A percentile compares a stretch with the other conserved stretches of the same genome.
These are phyloP conservation scores for Puccinia novopanici DNA, from an alignment of 1,284 basidiomycete genomes.

Conservation along the genomic window DNA sequence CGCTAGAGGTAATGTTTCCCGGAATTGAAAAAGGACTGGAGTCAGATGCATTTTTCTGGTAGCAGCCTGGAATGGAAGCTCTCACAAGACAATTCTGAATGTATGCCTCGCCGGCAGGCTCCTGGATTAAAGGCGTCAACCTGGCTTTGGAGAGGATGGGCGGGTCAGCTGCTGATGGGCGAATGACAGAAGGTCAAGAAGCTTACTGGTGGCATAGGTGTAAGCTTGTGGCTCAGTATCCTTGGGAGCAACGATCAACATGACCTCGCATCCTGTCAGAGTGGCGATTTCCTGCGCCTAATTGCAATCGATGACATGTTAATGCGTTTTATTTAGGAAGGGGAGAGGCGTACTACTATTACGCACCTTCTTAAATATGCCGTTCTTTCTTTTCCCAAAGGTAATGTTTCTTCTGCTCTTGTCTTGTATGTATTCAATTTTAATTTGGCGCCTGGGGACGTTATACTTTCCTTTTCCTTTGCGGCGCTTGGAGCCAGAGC, in stretches of 20 bases:
- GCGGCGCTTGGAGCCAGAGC: conserved; percentile 42
- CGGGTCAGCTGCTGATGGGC: not conserved
- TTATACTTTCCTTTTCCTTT: conserved; percentile 33
- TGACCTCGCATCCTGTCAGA: conserved; percentile 48
- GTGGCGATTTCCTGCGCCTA: conserved; percentile 41
- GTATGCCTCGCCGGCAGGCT: conserved; percentile 36
- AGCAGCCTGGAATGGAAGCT: too few species aligned
- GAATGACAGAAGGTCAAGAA: not conserved
- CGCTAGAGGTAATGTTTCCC: conserved; percentile 22
- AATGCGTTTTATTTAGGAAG: not conserved
- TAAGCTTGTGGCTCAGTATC: conserved; percentile 38
- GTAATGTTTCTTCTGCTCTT: conserved; percentile 50
- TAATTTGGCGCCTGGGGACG: conserved; percentile 43
- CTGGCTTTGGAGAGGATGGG: conserved; percentile 8
- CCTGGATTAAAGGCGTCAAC: conserved; percentile 28
- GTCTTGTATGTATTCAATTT: conserved; percentile 51
- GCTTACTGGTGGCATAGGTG: conserved; percentile 47
- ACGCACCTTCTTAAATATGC: conserved; percentile 49
- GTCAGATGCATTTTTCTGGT: not conserved
- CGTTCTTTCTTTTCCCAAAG: conserved; percentile 49
- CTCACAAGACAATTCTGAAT: conserved; percentile 49
- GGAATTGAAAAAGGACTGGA: not conserved
- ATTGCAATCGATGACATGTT: not conserved
- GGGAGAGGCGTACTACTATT: not conserved
- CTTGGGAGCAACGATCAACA: conserved; percentile 45